Evolutionary conservation across 2,329 filamentous ascomycete genomes (phyloP), one percentile per base, ranked within the genome.

Genomic region (Xylariaceae sp.): DNA sequence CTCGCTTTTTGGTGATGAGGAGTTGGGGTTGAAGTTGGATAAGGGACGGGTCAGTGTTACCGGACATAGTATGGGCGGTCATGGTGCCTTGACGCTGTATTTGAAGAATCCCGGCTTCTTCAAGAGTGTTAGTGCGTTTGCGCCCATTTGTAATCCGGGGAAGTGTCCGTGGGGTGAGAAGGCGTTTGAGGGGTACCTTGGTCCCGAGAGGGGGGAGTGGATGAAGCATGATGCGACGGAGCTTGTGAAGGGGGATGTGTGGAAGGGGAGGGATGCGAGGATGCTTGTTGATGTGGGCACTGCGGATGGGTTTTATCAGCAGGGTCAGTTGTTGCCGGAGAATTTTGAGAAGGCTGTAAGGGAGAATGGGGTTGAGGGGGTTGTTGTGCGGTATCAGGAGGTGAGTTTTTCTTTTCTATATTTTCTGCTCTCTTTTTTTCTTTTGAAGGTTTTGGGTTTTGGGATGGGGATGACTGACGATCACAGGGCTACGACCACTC

Each of bases 21-120:
- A 44, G 10, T 7, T 57, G 35, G 48, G 76, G 35, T 81, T 73
- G 66, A 62, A 85, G 71, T 79, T 99, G 35, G 93, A 97, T 73
- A 70, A 75, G 0, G 75, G 70, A 34, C 82, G 88, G 47, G 86
- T 97, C 57, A 88, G 87, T 74, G 94, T 99, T 69, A 90, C 90
- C 47, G 94, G 94, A 4, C 94, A 99, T 78, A 92, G 88, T 69
- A 99, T 99, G 94, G 94, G 94, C 66, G 94, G 94, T 0, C 94
- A 99, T 75, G 94, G 94, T 64, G 94, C 94, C 50, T 79, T 99
- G 67, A 96, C 92, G 51, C 77, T 97, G 68, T 97, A 89, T 79
- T 82, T 99, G 55, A 93, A 90, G 79, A 88, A 97, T 76, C 92
- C 94, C 0, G 91, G 89, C 64, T 86, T 84, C 78, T 99, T 96